These are phyloP conservation scores for Wickerhamiella infanticola DNA, from an alignment of 1,139 yeast genomes.

Conservation along the genomic window DNA sequence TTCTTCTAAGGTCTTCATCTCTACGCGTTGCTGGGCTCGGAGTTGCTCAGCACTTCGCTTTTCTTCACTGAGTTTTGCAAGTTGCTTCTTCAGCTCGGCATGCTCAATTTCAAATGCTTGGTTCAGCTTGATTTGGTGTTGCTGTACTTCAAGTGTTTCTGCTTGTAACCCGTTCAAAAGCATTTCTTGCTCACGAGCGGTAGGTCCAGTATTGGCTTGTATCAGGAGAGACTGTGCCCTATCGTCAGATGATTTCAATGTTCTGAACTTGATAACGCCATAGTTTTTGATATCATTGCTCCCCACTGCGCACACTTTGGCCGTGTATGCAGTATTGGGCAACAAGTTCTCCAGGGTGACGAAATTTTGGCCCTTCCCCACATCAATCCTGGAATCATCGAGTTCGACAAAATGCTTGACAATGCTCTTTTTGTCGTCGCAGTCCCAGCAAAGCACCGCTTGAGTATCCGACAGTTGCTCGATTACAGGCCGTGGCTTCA, in stretches of 20 bases:
- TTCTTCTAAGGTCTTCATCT: constrained; percentile 34
- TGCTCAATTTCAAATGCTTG: constrained; percentile 32
- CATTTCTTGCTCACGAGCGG: too few species aligned
- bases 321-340: constrained; percentile 9
- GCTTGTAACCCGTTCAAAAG: too few species aligned
- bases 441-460: constrained; percentile 8
- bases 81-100: constrained; percentile 25
- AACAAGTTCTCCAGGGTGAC: constrained; percentile 4
- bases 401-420: constrained; percentile 4
- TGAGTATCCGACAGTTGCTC: constrained; percentile 10
- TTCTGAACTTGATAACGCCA: neutral
- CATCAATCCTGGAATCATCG: constrained; percentile 6
- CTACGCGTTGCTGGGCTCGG: constrained; percentile 33
- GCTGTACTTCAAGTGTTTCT: constrained; percentile 16
- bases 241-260: neutral
- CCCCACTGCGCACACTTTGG: constrained; percentile 2
- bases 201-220: too few species aligned
- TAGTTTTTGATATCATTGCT: neutral
- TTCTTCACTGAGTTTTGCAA: constrained; percentile 30
- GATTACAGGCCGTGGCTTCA: constrained; percentile 7
- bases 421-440: constrained; percentile 4
- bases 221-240: too few species aligned
- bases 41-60: constrained; percentile 36
- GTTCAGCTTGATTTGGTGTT: constrained; percentile 22
- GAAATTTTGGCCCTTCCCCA: constrained; percentile 5